Evolutionary conservation across 768 basidiomycete genomes (phyloP).

Genomic region (Kwoniella dendrophila): DNA sequence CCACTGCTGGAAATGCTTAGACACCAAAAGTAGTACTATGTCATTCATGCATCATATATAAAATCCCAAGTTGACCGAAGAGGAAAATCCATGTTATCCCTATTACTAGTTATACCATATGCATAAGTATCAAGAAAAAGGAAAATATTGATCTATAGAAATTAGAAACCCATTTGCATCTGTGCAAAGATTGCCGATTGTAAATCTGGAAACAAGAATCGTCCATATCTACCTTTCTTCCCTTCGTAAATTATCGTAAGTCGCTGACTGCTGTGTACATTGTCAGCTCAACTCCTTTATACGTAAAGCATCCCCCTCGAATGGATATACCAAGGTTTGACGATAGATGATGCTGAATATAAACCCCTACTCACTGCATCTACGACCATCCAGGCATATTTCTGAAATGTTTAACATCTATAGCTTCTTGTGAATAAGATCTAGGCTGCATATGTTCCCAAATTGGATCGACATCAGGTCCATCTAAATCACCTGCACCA

Average conservation of each 20-base stretch:
- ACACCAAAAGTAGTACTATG: no score
- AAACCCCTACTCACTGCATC: not conserved
- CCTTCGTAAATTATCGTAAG: no score
- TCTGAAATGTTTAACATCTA: slow-evolving; percentile 66
- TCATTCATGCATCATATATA: not conserved
- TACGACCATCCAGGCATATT: slow-evolving; percentile 36
- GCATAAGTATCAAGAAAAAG: slow-evolving; percentile 3
- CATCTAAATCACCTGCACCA: slow-evolving; percentile 95
- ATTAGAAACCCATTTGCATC: no score
- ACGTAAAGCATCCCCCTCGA: no score
- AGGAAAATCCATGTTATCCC: not conserved
- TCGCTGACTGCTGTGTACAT: no score
- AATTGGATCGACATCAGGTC: slow-evolving; percentile 95
- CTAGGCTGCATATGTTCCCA: slow-evolving; percentile 81
- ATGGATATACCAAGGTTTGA: no score
- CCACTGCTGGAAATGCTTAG: not conserved
- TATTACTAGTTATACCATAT: not conserved
- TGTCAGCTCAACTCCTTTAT: not conserved
- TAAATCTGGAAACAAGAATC: not conserved
- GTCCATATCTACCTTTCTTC: not conserved
- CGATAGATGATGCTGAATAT: not conserved
- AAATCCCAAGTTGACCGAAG: no score
- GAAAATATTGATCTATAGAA: not conserved
- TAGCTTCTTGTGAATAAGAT: slow-evolving; percentile 64
- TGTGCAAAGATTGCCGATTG: no score